phyloP scores from a whole-genome alignment of 1,284 basidiomycete species.

The Cutaneotrichosporon mucoides region DNA sequence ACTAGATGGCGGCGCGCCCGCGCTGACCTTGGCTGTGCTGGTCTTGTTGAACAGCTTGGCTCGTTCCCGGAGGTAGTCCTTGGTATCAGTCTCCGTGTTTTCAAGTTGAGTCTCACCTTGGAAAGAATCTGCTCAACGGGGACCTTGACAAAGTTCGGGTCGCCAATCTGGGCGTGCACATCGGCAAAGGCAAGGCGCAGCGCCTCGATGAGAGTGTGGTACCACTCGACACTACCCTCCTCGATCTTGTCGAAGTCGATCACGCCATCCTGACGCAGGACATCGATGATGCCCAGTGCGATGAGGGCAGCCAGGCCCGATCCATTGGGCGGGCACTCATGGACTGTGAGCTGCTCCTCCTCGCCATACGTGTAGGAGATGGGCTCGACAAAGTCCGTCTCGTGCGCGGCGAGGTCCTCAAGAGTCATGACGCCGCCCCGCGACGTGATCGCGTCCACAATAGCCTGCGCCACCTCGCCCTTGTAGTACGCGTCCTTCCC shows the following conservation, averaged over 20 bases:
- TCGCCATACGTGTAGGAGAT: slow-evolving; percentile 72
- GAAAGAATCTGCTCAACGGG: slow-evolving; percentile 74
- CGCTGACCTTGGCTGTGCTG: slow-evolving; percentile 63
- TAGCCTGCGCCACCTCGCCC: slow-evolving; percentile 69
- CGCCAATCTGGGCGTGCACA: slow-evolving; percentile 76
- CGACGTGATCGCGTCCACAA: slow-evolving; percentile 71
- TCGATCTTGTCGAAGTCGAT: slow-evolving; percentile 69
- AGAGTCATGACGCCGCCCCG: slow-evolving; percentile 85
- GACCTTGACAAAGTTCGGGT: slow-evolving; percentile 69
- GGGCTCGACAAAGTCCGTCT: slow-evolving; percentile 72
- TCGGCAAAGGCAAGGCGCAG: slow-evolving; percentile 42
- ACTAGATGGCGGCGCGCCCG: slow-evolving; percentile 56
- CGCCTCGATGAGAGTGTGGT: slow-evolving; percentile 77
- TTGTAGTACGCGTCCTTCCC: slow-evolving; percentile 91
- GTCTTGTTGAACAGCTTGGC: slow-evolving; percentile 74
- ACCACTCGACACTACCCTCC: slow-evolving; percentile 82
- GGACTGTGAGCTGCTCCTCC: slow-evolving; percentile 53
- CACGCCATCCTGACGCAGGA: slow-evolving; percentile 30
- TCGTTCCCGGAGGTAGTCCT: slow-evolving; percentile 73
- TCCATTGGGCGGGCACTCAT: slow-evolving; percentile 83
- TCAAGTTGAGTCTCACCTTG: slow-evolving; percentile 41
- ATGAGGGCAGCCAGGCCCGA: slow-evolving; percentile 91
- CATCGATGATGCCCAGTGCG: slow-evolving; percentile 85
- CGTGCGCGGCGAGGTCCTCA: slow-evolving; percentile 77
- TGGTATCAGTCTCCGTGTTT: not conserved